Conservation (phyloP, 1,284 basidiomycete genomes). For the Ceratobasidium sp. region DNA sequence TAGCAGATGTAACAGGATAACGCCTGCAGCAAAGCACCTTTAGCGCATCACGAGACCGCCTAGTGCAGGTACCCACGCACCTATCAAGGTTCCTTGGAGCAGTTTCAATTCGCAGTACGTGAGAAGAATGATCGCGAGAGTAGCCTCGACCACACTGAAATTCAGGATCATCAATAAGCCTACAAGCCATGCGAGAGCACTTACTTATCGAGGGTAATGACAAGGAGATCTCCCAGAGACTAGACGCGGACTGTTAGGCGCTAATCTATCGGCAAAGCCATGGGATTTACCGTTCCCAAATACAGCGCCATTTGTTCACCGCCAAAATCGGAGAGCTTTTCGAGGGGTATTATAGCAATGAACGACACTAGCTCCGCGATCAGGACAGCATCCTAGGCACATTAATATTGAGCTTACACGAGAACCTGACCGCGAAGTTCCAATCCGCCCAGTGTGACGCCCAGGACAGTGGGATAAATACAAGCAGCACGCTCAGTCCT, state of each 20-base stretch:
- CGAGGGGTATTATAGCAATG: slow-evolving; percentile 63
- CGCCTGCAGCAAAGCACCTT: slow-evolving; percentile 52
- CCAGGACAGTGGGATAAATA: slow-evolving; percentile 71
- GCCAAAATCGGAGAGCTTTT: slow-evolving; percentile 64
- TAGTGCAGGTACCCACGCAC: slow-evolving; percentile 48
- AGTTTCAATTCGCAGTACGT: slow-evolving; percentile 61
- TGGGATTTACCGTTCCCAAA: slow-evolving; percentile 36
- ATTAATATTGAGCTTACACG: slow-evolving; percentile 43
- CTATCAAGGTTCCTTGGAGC: slow-evolving; percentile 66
- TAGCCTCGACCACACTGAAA: slow-evolving; percentile 60
- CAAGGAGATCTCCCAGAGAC: slow-evolving; percentile 63
- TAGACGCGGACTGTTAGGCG: too few species aligned
- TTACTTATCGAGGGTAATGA: slow-evolving; percentile 68
- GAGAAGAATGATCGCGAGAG: slow-evolving; percentile 69
- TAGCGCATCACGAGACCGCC: not conserved
- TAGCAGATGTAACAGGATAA: slow-evolving; percentile 65
- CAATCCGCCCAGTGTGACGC: slow-evolving; percentile 55
- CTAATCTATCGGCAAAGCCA: too few species aligned
- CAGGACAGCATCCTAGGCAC: slow-evolving; percentile 51
- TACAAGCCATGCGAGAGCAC: slow-evolving; percentile 16
- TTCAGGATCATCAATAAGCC: slow-evolving; percentile 3
- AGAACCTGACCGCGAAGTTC: slow-evolving; percentile 45
- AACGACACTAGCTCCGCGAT: slow-evolving; percentile 55
- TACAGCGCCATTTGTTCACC: slow-evolving; percentile 68
- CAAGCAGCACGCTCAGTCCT: slow-evolving; percentile 49